Evolutionary conservation across 2,329 filamentous ascomycete species (phyloP), one percentile per base, ranked within the genome.

Genomic region (Podosphaera fusca): DNA sequence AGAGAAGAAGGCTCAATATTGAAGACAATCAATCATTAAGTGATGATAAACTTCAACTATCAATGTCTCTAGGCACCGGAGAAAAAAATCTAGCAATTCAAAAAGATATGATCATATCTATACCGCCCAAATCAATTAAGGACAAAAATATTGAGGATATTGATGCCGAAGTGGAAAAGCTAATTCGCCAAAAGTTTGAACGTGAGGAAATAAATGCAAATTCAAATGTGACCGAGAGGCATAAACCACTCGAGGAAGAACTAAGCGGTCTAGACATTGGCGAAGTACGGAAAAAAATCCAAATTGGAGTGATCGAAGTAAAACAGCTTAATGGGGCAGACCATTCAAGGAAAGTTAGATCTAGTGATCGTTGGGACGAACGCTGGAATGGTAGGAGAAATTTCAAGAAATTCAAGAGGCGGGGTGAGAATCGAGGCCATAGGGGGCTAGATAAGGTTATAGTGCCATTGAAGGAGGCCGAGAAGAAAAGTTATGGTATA

Each of bases 311-410:
- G 60, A 85, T 94, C 70, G 75, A 84, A 7, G 67, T 95, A 0
- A 75, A 73, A 31, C 57, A 65, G 60, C 62, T 65, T 64, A 60
- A 64, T 57, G 58, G 62, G 35, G 59, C 56, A 1, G 49, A 36
- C 14, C 21, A 35, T 30, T 14, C 9, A 21, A 50, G n/a, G 50
- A 36, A 34, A 14, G 5, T 35, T 5, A 21, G 31, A 56, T 8
- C 47, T 4, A 70, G 75, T 21, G 78, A 81, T 4, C 76, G 86
- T 46, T 95, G 90, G 89, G 79, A 95, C 62, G 81, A 87, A 0
- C 76, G 75, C 45, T 98, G 92, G 92, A 94, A 95, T 66, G 92
- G 90, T 0, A 77, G 90, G 49, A 90, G 87, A 69, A 96, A 98
- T 66, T 98, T 95, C 72, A 98, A 98, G 69, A 85, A 80, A 63